These are phyloP conservation scores for Jamesozyma piceae DNA, from an alignment of 805 yeast genomes.

Conservation along the genomic window DNA sequence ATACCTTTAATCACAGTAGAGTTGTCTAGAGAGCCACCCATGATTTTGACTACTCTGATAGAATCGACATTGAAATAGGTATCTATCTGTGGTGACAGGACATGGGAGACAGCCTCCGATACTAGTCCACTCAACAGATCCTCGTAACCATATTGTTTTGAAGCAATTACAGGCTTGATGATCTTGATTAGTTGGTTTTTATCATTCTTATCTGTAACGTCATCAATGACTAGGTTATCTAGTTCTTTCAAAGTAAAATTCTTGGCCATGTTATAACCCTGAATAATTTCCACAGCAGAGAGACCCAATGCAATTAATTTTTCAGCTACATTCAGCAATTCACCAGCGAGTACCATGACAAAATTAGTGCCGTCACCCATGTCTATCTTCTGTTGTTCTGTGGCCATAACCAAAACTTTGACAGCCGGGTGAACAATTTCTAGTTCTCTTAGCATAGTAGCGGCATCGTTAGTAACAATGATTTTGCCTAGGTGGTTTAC, in stretches of 20 bases:
- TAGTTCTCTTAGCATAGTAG: conserved; percentile 86
- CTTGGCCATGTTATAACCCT: conserved; percentile 86
- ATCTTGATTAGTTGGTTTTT: conserved; percentile 56
- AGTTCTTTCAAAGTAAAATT: conserved; percentile 61
- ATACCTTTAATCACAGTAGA: conserved; percentile 87
- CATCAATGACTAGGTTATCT: conserved; percentile 54
- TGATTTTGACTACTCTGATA: conserved; percentile 88
- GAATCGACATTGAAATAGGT: conserved; percentile 77
- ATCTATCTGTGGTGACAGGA: conserved; percentile 41
- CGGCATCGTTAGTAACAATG: conserved; percentile 94
- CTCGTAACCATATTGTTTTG: conserved; percentile 89
- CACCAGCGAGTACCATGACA: conserved; percentile 89
- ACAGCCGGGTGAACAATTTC: conserved; percentile 97
- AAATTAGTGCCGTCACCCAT: conserved; percentile 95
- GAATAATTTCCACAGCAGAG: conserved; percentile 84
- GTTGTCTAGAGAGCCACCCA: conserved; percentile 74
- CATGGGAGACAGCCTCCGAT: conserved; percentile 72
- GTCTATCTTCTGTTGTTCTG: conserved; percentile 93
- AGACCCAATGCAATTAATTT: conserved; percentile 76
- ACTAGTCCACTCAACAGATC: conserved; percentile 67
- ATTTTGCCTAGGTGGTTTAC: conserved; percentile 81
- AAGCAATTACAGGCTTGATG: conserved; percentile 77
- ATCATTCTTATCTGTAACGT: conserved; percentile 39
- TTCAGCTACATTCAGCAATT: conserved; percentile 77
- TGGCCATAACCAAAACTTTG: conserved; percentile 88